Base-by-base conservation (phyloP, 768 basidiomycete species). In the Rhodosporidiobolus odoratus region DNA sequence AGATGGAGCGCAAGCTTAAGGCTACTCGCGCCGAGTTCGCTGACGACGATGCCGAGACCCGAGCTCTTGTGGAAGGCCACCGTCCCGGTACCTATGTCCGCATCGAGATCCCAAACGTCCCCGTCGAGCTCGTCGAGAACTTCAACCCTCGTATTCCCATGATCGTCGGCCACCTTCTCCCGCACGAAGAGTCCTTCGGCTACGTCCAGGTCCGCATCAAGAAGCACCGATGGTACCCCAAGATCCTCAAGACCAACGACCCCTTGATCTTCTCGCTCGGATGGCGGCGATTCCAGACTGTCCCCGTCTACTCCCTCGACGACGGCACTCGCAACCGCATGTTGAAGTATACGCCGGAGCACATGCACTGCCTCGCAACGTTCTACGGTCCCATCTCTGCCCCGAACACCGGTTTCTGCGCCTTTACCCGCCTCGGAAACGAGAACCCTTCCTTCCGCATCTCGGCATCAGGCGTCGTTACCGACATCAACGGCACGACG, bases 341-440 rank as follows among this genome's bases (percentile, higher is more conserved):
- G 89, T 89, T 99, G 82, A 99, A 99, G 81, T 99, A 99, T 79
- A 97, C 96, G 1, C 96, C 96, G 0, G 96, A 99, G 81, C 96
- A 99, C 78, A 97, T 95, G 96, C 96, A 99, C 79, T 99, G 96
- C 77, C 95, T 89, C 77, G 95, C 94, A 4, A 96, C 94, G 4
- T 96, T 98, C 80, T 99, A 94, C 77, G 95, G 92, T 0, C 95
- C 96, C 12, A 87, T 92, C 30, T 83, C 92, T 4, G 82, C 91
- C 0, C 95, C 94, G 30, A 96, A 96, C 80, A 96, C 92, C 0
- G 93, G 94, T 40, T 94, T 99, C 81, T 98, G 96, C 79, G 89
- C 95, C 3, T 98, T 99, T 85, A 97, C 93, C 80, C 86, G 89
- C 0, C 81, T 99, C 23, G 79, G 83, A 0, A 83, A 82, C n/a